Conservation (phyloP, 1,284 basidiomycete genomes). For the Ustilago sp. region DNA sequence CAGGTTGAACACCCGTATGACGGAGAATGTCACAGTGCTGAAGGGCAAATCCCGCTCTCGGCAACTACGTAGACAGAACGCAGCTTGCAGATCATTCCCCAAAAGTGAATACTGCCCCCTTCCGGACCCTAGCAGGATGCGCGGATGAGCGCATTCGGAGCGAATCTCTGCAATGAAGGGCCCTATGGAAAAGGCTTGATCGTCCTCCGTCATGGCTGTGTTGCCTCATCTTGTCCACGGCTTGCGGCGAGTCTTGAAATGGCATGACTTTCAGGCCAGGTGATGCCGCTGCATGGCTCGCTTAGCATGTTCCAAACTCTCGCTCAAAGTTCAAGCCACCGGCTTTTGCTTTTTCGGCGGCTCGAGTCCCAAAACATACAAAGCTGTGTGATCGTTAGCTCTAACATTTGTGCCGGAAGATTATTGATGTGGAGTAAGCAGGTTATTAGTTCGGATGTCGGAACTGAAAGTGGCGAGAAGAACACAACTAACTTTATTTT, state of each 20-base stretch:
- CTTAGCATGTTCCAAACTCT: not conserved
- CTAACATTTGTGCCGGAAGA: not conserved
- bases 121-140: conserved; percentile 8
- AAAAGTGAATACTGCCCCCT: not conserved
- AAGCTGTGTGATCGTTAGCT: not conserved
- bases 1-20: not conserved
- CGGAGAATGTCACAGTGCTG: conserved; percentile 5
- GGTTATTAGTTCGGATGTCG: conserved; percentile 15
- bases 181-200: not conserved
- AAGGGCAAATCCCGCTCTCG: not conserved
- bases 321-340: conserved; percentile 5
- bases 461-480: conserved; percentile 21
- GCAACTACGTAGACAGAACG: conserved; percentile 1
- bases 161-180: conserved; percentile 4
- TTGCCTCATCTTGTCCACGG: not conserved
- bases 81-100: conserved; percentile 7
- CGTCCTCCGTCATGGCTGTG: not conserved
- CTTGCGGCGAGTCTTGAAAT: not conserved
- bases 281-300: conserved; percentile 7
- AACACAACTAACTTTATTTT: not conserved
- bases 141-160: not conserved
- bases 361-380: not conserved
- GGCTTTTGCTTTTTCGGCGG: not conserved
- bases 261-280: conserved; percentile 9
- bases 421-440: conserved; percentile 11